Conservation (phyloP, 495 filamentous ascomycete species). For the Endocarpon pusillum region DNA sequence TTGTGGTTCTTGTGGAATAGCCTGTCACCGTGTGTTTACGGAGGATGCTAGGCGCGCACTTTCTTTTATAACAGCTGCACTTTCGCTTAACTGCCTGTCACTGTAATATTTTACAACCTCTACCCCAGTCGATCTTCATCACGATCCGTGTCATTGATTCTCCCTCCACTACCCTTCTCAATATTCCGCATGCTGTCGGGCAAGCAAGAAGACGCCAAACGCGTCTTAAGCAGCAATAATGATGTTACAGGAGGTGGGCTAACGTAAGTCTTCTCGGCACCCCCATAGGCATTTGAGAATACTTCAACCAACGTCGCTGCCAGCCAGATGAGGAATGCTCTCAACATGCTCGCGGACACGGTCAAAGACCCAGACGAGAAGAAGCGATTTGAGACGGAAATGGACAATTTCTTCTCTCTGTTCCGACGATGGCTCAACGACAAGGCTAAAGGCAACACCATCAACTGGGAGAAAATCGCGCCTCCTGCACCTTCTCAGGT, state of each 20-base stretch:
- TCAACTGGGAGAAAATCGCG: constrained; percentile 92
- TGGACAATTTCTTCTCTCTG: constrained; percentile 99
- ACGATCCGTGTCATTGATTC: not conserved
- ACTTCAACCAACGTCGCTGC: constrained; percentile 95
- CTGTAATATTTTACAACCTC: not conserved
- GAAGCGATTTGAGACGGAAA: constrained; percentile 93
- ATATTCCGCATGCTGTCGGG: not conserved
- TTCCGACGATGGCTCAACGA: constrained; percentile 97
- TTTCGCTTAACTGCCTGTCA: not conserved
- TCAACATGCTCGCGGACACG: constrained; percentile 81
- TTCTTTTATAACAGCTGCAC: not conserved
- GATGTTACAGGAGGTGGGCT: not conserved
- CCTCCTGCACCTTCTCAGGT: constrained; percentile 85
- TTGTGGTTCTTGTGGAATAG: constrained; percentile 1
- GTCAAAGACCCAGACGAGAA: constrained; percentile 69
- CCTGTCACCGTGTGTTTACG: constrained; percentile 1
- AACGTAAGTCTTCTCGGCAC: no score
- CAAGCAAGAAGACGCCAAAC: not conserved
- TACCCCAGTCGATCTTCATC: not conserved
- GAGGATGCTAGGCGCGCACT: not conserved
- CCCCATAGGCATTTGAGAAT: constrained; percentile 98
- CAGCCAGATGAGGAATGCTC: constrained; percentile 94
- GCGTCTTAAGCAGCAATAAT: not conserved
- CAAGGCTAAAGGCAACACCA: constrained; percentile 89
- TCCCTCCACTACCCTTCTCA: not conserved